Evolutionary conservation across 495 filamentous ascomycete genomes (phyloP).

Genomic region (Achaetomiella virescens): DNA sequence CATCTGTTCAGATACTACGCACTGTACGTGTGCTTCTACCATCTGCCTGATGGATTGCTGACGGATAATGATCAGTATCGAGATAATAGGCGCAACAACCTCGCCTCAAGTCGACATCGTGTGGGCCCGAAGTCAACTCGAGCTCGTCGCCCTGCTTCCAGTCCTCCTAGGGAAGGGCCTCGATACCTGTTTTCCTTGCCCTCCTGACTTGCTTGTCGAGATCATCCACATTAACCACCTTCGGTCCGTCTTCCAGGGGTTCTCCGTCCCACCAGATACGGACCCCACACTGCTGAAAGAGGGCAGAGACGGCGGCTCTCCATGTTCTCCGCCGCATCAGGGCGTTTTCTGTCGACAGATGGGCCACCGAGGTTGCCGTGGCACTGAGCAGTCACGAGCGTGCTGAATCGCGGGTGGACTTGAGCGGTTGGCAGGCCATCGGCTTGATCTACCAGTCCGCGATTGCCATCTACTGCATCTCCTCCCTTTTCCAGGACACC

Average conservation of each 20-base stretch:
- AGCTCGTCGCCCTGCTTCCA: background rate
- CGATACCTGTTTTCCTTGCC: conserved; percentile 4
- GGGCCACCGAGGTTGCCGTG: conserved; percentile 2
- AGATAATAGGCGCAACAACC: background rate
- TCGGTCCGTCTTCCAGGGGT: background rate
- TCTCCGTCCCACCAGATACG: background rate
- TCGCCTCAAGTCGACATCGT: background rate
- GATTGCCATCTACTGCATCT: conserved; percentile 3
- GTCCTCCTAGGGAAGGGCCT: conserved; percentile 9
- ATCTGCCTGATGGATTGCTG: background rate
- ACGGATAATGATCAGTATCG: background rate
- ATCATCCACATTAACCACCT: conserved; percentile 15
- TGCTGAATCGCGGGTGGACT: background rate
- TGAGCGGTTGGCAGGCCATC: background rate
- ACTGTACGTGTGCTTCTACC: background rate
- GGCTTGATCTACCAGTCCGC: conserved; percentile 4
- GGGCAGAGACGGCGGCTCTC: background rate
- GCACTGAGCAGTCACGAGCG: background rate
- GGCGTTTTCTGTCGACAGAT: background rate
- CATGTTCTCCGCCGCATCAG: conserved; percentile 1
- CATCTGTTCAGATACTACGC: conserved; percentile 8
- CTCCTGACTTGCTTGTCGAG: background rate
- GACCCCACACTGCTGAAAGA: background rate
- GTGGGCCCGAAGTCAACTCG: background rate
- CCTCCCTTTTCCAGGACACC: background rate